phyloP scores from a whole-genome alignment of 2,329 filamentous ascomycete species.

The Nannizziopsis barbatae region DNA sequence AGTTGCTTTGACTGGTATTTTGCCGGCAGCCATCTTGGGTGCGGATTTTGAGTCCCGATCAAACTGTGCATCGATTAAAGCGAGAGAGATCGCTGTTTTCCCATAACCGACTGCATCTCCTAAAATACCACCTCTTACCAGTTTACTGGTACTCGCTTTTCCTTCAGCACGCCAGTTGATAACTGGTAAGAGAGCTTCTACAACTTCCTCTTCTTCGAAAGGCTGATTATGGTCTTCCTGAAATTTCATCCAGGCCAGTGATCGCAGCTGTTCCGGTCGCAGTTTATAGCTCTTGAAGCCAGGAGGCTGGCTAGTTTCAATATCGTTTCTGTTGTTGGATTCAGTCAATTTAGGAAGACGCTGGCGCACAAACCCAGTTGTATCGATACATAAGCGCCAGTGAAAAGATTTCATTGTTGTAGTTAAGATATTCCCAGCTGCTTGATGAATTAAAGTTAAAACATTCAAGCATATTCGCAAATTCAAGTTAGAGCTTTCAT shows the following conservation, averaged over 20 bases:
- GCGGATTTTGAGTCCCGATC: constrained; percentile 17
- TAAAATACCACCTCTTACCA: constrained; percentile 48
- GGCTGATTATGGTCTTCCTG: constrained; percentile 39
- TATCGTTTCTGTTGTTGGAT: constrained; percentile 34
- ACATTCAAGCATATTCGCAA: constrained; percentile 33
- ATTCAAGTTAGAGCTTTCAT: constrained; percentile 23
- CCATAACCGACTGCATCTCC: constrained; percentile 57
- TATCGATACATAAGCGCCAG: constrained; percentile 42
- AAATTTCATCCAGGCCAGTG: constrained; percentile 48
- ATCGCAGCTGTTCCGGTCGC: constrained; percentile 43
- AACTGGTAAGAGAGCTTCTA: constrained; percentile 43
- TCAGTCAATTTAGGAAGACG: constrained; percentile 34
- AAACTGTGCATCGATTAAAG: constrained; percentile 42
- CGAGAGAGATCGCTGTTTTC: constrained; percentile 52
- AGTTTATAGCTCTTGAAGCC: constrained; percentile 31
- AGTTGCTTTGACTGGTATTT: constrained; percentile 44
- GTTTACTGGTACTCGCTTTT: constrained; percentile 24
- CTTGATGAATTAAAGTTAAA: constrained; percentile 29
- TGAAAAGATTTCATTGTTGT: constrained; percentile 20
- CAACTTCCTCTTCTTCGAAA: constrained; percentile 46
- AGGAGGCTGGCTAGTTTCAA: constrained; percentile 24
- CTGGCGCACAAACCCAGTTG: constrained; percentile 26
- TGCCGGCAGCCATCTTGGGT: constrained; percentile 14
- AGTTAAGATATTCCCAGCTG: constrained; percentile 22
- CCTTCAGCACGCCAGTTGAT: constrained; percentile 50